Evolutionary conservation across 768 basidiomycete species (phyloP).

Genomic region (Aureoboletus auriporus): DNA sequence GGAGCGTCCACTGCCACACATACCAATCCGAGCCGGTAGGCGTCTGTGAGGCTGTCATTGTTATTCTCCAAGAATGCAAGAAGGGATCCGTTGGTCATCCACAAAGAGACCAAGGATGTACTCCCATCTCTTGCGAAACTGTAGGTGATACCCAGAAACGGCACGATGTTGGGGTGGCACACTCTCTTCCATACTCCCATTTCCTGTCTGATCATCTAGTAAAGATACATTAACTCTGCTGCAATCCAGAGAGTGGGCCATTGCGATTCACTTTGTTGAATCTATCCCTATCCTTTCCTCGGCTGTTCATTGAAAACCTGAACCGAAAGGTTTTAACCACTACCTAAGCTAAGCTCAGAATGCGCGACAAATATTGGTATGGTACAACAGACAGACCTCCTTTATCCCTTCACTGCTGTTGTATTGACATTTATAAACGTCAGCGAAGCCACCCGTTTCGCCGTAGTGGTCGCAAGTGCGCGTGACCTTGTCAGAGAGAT

Average conservation of each 20-base stretch:
- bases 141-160: background rate
- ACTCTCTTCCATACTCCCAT: background rate
- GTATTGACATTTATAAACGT: too few species aligned
- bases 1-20: too few species aligned
- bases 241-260: too few species aligned
- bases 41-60: too few species aligned
- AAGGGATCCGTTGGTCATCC: background rate
- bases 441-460: too few species aligned
- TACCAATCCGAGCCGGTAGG: background rate
- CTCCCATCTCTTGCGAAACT: background rate
- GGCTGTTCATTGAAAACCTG: background rate
- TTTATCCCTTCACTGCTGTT: too few species aligned
- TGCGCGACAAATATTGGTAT: too few species aligned
- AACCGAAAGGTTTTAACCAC: background rate
- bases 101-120: background rate
- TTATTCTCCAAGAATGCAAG: background rate
- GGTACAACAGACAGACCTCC: too few species aligned
- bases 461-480: too few species aligned
- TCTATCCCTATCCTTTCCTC: background rate
- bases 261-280: background rate
- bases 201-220: background rate
- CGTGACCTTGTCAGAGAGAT: too few species aligned
- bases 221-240: too few species aligned
- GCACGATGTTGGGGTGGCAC: background rate
- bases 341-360: background rate